Evolutionary conservation across 768 basidiomycete genomes (phyloP).

Genomic region (Tulasnella sp.): DNA sequence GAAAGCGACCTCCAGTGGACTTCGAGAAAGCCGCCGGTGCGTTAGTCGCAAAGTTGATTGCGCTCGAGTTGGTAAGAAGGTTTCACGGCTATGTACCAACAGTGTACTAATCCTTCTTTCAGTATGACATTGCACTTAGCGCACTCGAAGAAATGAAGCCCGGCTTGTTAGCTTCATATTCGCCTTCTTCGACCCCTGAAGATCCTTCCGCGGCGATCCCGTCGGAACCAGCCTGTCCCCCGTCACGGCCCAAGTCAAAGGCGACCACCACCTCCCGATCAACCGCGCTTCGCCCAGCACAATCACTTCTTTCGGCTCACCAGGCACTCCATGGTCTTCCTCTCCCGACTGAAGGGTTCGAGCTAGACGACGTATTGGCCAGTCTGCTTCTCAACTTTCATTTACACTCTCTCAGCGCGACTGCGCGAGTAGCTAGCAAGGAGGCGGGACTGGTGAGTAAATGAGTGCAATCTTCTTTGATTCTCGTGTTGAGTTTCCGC

Average conservation of each 20-base stretch:
- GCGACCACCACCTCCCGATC: slow-evolving; percentile 15
- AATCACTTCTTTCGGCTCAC: slow-evolving; percentile 27
- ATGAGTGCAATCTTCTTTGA: background rate
- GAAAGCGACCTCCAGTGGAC: slow-evolving; percentile 40
- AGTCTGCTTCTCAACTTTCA: slow-evolving; percentile 60
- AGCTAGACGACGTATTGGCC: slow-evolving; percentile 39
- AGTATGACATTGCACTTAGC: slow-evolving; percentile 46
- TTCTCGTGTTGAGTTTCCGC: background rate
- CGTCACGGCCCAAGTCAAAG: background rate
- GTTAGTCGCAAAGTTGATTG: slow-evolving; percentile 60
- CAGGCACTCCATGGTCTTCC: slow-evolving; percentile 31
- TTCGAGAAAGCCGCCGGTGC: slow-evolving; percentile 71
- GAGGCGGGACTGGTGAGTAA: background rate
- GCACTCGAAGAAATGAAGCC: slow-evolving; percentile 48
- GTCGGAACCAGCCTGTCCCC: background rate
- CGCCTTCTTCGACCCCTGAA: background rate
- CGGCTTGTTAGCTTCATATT: slow-evolving; percentile 39
- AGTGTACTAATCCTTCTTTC: background rate
- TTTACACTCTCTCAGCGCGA: slow-evolving; percentile 48
- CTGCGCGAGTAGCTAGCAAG: slow-evolving; percentile 9
- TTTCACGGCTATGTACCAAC: background rate
- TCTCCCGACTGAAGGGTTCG: slow-evolving; percentile 37
- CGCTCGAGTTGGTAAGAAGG: slow-evolving; percentile 63
- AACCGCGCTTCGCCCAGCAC: slow-evolving; percentile 30
- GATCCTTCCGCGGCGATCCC: slow-evolving; percentile 14